These are phyloP conservation scores for Rubroboletus pulcherrimus DNA, from an alignment of 768 basidiomycete genomes.

Conservation along the genomic window DNA sequence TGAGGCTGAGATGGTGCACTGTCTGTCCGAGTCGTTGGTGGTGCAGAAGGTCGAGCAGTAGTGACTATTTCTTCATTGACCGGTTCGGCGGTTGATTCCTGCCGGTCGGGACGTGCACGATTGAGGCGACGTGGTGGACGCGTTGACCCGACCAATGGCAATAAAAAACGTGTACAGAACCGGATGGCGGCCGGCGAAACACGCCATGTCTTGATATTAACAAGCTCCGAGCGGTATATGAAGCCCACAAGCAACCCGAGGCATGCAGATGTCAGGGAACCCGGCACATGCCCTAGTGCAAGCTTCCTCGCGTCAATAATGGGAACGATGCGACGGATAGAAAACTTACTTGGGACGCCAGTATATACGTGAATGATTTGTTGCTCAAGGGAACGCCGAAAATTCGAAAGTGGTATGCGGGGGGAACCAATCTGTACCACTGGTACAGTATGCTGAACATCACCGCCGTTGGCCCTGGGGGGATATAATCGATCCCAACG, in stretches of 20 bases:
- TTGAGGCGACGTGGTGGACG: slow-evolving; percentile 63
- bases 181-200: slow-evolving; percentile 56
- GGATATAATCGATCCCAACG: slow-evolving; percentile 67
- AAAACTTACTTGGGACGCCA: slow-evolving; percentile 63
- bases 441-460: slow-evolving; percentile 83
- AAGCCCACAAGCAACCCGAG: slow-evolving; percentile 70
- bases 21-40: slow-evolving; percentile 23
- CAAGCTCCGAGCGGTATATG: slow-evolving; percentile 79
- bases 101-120: slow-evolving; percentile 66
- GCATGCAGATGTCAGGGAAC: slow-evolving; percentile 56
- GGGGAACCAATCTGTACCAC: slow-evolving; percentile 72
- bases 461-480: slow-evolving; percentile 71
- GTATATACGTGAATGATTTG: slow-evolving; percentile 69
- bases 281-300: slow-evolving; percentile 61
- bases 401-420: slow-evolving; percentile 70
- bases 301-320: slow-evolving; percentile 44
- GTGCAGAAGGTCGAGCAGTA: slow-evolving; percentile 45
- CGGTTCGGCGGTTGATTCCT: slow-evolving; percentile 14
- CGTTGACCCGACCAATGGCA: slow-evolving; percentile 65
- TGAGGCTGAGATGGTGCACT: slow-evolving; percentile 18
- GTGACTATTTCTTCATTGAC: slow-evolving; percentile 61
- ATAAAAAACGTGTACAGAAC: slow-evolving; percentile 54
- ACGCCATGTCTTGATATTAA: slow-evolving; percentile 76
- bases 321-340: background rate
- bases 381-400: slow-evolving; percentile 72